Evolutionary conservation across 2,329 filamentous ascomycete species (phyloP).

Genomic region (Xylariaceae sp.): DNA sequence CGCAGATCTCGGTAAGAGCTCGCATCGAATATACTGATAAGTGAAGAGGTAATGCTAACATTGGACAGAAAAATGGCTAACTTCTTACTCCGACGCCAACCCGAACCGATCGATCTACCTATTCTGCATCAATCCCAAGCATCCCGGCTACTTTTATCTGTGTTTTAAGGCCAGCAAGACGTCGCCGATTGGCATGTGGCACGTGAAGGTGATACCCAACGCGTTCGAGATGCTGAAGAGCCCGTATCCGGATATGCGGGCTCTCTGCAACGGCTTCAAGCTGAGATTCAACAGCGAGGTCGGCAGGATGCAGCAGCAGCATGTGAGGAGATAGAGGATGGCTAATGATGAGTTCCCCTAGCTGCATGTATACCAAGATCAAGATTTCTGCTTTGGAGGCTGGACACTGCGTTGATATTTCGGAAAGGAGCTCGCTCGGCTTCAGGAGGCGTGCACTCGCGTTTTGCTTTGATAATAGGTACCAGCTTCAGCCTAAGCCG

Average conservation of each 20-base stretch:
- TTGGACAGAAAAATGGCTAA: conserved; percentile 83
- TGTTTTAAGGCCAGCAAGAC: conserved; percentile 91
- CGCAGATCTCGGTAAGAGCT: conserved; percentile 76
- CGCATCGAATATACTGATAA: not conserved
- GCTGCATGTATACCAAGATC: too few species aligned
- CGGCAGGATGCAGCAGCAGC: conserved; percentile 56
- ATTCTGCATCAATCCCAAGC: conserved; percentile 91
- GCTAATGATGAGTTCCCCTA: too few species aligned
- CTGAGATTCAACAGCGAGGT: conserved; percentile 70
- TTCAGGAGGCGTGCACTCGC: not conserved
- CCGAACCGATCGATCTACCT: conserved; percentile 91
- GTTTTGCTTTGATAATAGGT: not conserved
- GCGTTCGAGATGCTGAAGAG: conserved; percentile 89
- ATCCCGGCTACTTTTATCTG: conserved; percentile 92
- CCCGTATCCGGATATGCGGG: conserved; percentile 91
- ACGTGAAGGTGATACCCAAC: conserved; percentile 88
- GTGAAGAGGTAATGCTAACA: conserved; percentile 23
- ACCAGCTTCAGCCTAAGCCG: too few species aligned
- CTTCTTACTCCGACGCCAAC: conserved; percentile 94
- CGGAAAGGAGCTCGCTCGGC: too few species aligned
- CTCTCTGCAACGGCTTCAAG: conserved; percentile 97
- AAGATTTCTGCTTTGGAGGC: too few species aligned
- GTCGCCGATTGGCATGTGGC: conserved; percentile 75
- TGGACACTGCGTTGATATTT: not conserved
- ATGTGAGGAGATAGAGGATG: conserved; percentile 34